Percentiles rank a stretch among this genome's conserved stretches.
Conservation (phyloP, 2,329 filamentous ascomycete genomes). For the Sclerotinia borealis region DNA sequence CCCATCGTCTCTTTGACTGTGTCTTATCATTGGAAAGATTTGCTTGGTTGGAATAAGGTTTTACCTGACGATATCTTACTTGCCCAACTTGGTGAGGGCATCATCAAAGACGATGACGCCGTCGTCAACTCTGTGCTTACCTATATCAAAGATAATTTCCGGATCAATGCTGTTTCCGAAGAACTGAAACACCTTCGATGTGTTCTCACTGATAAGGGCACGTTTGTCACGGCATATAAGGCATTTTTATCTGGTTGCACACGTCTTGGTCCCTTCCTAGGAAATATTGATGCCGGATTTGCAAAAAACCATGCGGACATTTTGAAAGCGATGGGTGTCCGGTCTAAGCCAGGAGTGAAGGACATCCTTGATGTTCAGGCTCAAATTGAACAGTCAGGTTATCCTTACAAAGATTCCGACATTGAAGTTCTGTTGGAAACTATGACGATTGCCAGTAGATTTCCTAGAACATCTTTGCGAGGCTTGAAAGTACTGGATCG, state of each 20-base stretch:
- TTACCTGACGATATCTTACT: constrained; percentile 18
- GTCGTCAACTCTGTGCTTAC: constrained; percentile 20
- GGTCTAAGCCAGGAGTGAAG: constrained; percentile 14
- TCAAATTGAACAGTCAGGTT: constrained; percentile 17
- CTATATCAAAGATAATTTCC: constrained; percentile 16
- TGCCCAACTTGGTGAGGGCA: constrained; percentile 18
- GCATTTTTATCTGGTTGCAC: constrained; percentile 20
- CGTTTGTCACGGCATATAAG: constrained; percentile 16
- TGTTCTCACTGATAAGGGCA: constrained; percentile 13
- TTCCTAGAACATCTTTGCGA: constrained; percentile 9
- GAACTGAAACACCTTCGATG: constrained; percentile 16
- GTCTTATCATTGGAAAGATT: constrained; percentile 14
- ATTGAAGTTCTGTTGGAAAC: constrained; percentile 24
- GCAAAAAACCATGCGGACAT: constrained; percentile 19
- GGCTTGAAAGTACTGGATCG: constrained; percentile 23
- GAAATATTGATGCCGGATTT: constrained; percentile 23
- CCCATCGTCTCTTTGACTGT: constrained; percentile 15
- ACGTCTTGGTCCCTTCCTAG: constrained; percentile 22
- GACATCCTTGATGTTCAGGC: constrained; percentile 24
- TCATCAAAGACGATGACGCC: constrained; percentile 9
- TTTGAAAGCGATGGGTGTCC: constrained; percentile 20
- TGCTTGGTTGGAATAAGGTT: constrained; percentile 20
- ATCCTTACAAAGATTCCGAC: constrained; percentile 19
- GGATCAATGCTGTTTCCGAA: not conserved
- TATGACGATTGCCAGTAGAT: constrained; percentile 19